Percentiles rank a stretch among this genome's conserved stretches.
Evolutionary conservation across 805 yeast genomes (phyloP).

Genomic region (Schizosaccharomyces pombe): DNA sequence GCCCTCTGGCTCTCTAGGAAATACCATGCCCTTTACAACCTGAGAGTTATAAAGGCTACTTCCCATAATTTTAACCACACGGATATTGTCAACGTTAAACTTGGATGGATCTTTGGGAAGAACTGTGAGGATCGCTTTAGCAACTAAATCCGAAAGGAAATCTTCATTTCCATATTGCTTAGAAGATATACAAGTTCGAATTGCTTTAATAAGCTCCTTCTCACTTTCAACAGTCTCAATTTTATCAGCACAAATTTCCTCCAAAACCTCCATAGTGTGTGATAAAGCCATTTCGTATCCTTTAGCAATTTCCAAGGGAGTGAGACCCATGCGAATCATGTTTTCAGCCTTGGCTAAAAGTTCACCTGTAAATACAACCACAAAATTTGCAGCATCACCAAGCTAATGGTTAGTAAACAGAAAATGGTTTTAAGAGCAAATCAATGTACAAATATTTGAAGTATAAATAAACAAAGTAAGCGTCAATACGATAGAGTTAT

Average conservation of each 20-base stretch:
- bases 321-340: slow-evolving; percentile 59
- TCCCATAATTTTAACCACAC: slow-evolving; percentile 96
- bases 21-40: slow-evolving; percentile 92
- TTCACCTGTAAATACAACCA: slow-evolving; percentile 81
- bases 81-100: slow-evolving; percentile 78
- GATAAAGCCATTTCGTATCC: slow-evolving; percentile 78
- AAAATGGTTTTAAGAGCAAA: background rate
- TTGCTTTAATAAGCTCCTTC: slow-evolving; percentile 40
- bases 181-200: slow-evolving; percentile 73
- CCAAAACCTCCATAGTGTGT: background rate
- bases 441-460: background rate
- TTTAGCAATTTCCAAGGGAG: slow-evolving; percentile 77
- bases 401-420: slow-evolving; percentile 18
- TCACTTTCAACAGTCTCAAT: slow-evolving; percentile 34
- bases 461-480: background rate
- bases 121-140: slow-evolving; percentile 63
- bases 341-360: slow-evolving; percentile 68
- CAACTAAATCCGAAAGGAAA: slow-evolving; percentile 47
- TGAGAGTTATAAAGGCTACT: slow-evolving; percentile 45
- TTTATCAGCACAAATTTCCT: slow-evolving; percentile 30
- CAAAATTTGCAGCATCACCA: slow-evolving; percentile 91
- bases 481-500: background rate
- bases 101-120: slow-evolving; percentile 39
- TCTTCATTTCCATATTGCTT: slow-evolving; percentile 84
- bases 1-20: slow-evolving; percentile 94